Base-by-base conservation (phyloP, 1,284 basidiomycete genomes). In the Trichosporon inkin region DNA sequence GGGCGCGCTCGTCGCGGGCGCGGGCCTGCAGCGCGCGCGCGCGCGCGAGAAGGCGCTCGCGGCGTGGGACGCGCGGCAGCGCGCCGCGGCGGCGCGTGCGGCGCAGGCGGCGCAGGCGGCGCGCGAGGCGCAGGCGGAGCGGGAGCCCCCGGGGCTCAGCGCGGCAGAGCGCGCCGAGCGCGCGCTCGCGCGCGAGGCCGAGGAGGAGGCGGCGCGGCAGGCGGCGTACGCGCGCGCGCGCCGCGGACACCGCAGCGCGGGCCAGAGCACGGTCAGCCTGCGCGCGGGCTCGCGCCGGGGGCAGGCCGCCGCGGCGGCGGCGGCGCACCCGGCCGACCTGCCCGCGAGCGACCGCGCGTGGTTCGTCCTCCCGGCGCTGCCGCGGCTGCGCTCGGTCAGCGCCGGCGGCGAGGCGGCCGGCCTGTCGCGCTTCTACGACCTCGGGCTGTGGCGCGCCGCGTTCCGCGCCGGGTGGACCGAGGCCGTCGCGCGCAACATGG, bases 401-500 rank as follows among this genome's bases (percentile, higher is more conserved):
- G 71, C 79, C 19, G 79, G 79, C 40, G 79, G 78, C 1, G 77
- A 78, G 58, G 74, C 72, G 10, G 68, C 71, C 5, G 52, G 53
- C 3, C 37, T 79, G 2, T 63, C 68, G 1, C 39, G 62, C 10
- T 55, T 62, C 20, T 71, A 71, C 56, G 59, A 68, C 8, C 57
- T 59, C 10, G 68, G 72, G 19, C 67, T 70, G 22, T 80, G 79
- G 79, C 69, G 73, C 36, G 59, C 65, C 17, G 67, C 76, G 39
- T 79, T 79, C 41, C 70, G 78, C 38, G 51, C 58, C 1, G 79
- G 78, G 7, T 80, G 78, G 78, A 67, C 64, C 37, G 74, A 76
- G 8, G 76, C 76, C 8, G 55, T 78, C 17, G 70, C 62, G 49
- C 73, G 71, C 49, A 53, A 75, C 5, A 60, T 67, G 10, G 75